Evolutionary conservation across 2,329 filamentous ascomycete species (phyloP).

Genomic region (Volutella citrinella): DNA sequence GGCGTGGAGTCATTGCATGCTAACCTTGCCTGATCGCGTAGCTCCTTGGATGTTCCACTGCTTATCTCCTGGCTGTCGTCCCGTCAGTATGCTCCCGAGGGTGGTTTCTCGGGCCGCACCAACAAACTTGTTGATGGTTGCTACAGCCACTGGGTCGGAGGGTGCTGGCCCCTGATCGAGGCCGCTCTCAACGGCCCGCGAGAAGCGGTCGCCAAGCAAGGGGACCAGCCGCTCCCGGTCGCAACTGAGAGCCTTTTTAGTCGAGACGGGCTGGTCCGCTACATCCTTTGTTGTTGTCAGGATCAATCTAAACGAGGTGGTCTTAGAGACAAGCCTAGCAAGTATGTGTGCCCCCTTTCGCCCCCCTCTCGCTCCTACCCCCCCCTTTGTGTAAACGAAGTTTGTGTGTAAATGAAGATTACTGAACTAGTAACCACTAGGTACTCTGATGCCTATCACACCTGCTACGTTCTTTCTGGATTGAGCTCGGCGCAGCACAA

Average conservation of each 20-base stretch:
- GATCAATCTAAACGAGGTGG: conserved; percentile 69
- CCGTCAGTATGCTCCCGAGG: conserved; percentile 86
- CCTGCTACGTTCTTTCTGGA: conserved; percentile 85
- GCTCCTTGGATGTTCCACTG: conserved; percentile 71
- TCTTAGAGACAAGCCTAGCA: conserved; percentile 88
- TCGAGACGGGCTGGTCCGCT: conserved; percentile 79
- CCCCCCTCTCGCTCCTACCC: conserved; percentile 13
- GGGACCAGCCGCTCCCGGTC: conserved; percentile 27
- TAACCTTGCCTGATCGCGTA: conserved; percentile 37
- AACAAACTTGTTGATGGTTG: conserved; percentile 98
- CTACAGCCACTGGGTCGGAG: conserved; percentile 97
- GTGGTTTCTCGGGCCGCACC: conserved; percentile 87
- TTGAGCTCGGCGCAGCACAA: conserved; percentile 78
- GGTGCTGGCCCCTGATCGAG: conserved; percentile 89
- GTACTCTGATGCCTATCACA: conserved; percentile 83
- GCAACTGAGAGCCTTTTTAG: conserved; percentile 62
- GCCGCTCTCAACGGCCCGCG: conserved; percentile 63
- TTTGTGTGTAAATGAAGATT: conserved; percentile 13
- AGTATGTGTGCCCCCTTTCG: conserved; percentile 50
- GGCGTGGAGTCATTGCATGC: conserved; percentile 29
- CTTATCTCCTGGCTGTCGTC: conserved; percentile 86
- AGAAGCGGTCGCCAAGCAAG: conserved; percentile 26
- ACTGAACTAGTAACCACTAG: conserved; percentile 39
- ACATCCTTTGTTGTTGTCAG: conserved; percentile 88
- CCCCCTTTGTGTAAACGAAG: conserved; percentile 1